phyloP scores from a whole-genome alignment of 2,329 filamentous ascomycete genomes.

The Thielaviopsis punctulata region DNA sequence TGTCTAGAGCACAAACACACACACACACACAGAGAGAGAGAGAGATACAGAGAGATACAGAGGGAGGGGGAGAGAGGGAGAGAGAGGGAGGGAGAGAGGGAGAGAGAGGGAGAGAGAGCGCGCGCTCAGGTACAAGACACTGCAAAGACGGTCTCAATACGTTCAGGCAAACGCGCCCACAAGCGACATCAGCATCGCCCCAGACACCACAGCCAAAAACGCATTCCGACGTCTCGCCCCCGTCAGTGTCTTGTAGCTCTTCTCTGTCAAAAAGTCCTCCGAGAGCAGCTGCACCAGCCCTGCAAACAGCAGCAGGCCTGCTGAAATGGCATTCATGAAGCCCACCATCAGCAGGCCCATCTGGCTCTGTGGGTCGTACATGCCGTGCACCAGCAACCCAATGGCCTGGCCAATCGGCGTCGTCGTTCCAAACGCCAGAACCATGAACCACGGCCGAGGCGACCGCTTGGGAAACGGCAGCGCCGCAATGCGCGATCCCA shows the following conservation, averaged over 20 bases:
- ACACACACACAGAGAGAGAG: slow-evolving; percentile 11
- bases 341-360: slow-evolving; percentile 67
- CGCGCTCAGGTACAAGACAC: too few species aligned
- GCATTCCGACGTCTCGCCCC: slow-evolving; percentile 45
- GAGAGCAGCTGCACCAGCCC: slow-evolving; percentile 70
- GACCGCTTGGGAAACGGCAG: slow-evolving; percentile 62
- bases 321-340: slow-evolving; percentile 73
- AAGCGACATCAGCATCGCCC: slow-evolving; percentile 51
- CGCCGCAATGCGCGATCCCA: slow-evolving; percentile 66
- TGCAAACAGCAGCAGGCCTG: slow-evolving; percentile 64
- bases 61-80: background rate
- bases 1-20: slow-evolving; percentile 9
- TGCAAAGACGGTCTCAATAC: too few species aligned
- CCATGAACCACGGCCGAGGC: slow-evolving; percentile 67
- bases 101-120: background rate
- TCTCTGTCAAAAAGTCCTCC: slow-evolving; percentile 66
- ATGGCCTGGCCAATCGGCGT: slow-evolving; percentile 75
- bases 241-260: slow-evolving; percentile 50
- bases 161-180: slow-evolving; percentile 54
- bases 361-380: slow-evolving; percentile 66
- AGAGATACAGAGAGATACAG: slow-evolving; percentile 1
- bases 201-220: slow-evolving; percentile 44
- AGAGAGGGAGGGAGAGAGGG: background rate
- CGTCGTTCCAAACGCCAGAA: slow-evolving; percentile 56
- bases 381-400: slow-evolving; percentile 55